Conservation (phyloP, 768 basidiomycete genomes). For the Naganishia vishniacii region DNA sequence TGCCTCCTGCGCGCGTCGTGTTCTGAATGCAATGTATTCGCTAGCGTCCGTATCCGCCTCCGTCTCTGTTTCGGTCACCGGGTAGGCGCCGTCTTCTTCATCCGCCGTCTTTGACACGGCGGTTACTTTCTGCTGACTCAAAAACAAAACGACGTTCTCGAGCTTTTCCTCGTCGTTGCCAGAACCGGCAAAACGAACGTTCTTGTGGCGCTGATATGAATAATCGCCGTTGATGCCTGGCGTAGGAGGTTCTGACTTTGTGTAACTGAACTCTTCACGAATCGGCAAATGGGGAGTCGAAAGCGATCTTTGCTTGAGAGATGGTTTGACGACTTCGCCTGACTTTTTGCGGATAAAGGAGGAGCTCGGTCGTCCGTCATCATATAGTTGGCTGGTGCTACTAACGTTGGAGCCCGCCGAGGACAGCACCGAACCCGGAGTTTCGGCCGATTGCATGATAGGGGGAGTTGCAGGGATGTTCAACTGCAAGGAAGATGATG, state of each 20-base stretch:
- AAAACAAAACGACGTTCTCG: conserved; percentile 88
- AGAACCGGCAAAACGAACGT: conserved; percentile 66
- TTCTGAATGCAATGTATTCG: conserved; percentile 46
- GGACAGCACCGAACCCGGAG: background rate
- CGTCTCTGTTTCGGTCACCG: conserved; percentile 56
- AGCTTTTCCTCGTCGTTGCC: conserved; percentile 61
- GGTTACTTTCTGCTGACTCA: conserved; percentile 87
- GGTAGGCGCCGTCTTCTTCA: conserved; percentile 52
- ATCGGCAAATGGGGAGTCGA: conserved; percentile 54
- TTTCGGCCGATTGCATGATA: conserved; percentile 26
- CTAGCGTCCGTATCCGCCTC: conserved; percentile 40
- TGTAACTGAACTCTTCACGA: conserved; percentile 29
- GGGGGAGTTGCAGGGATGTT: conserved; percentile 34
- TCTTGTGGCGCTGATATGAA: conserved; percentile 56
- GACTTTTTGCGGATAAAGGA: conserved; percentile 80
- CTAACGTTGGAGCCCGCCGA: conserved; percentile 28
- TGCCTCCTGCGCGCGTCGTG: conserved; percentile 40
- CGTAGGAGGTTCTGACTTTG: conserved; percentile 67
- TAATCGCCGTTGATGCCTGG: conserved; percentile 52
- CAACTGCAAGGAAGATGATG: conserved; percentile 40
- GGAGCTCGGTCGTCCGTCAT: conserved; percentile 20
- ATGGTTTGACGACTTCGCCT: conserved; percentile 85
- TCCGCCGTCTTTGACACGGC: conserved; percentile 68
- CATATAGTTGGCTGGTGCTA: background rate
- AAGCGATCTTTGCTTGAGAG: conserved; percentile 68